phyloP scores from a whole-genome alignment of 1,284 basidiomycete species.

The Tilletia caries region DNA sequence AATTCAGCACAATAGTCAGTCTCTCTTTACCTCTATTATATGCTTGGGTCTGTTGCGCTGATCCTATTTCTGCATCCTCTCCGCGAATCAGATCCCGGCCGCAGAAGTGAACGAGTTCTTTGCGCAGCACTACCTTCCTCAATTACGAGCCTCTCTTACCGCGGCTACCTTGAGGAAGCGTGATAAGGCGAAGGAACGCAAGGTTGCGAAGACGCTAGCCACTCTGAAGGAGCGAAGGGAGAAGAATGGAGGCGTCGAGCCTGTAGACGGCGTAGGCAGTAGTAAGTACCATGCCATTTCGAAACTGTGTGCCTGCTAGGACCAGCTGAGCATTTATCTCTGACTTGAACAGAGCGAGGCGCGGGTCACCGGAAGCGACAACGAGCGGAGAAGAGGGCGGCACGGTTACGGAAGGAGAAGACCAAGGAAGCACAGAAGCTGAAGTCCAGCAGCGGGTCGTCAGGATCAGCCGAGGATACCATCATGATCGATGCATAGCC shows the following conservation, averaged over 20 bases:
- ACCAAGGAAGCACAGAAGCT: neutral
- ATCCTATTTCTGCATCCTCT: too few relatives aligned
- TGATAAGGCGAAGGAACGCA: slow-evolving; percentile 12
- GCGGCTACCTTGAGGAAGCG: slow-evolving; percentile 6
- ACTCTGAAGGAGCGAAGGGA: slow-evolving; percentile 1
- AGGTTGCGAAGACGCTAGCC: neutral
- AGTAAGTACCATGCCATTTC: neutral
- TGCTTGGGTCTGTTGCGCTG: too few relatives aligned
- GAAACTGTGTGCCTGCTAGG: neutral
- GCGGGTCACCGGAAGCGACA: neutral
- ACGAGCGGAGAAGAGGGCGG: slow-evolving; percentile 10
- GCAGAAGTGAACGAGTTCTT: slow-evolving; percentile 9
- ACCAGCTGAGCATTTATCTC: neutral
- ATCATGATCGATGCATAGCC: neutral
- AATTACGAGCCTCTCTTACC: neutral
- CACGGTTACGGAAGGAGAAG: slow-evolving; percentile 7
- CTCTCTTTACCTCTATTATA: neutral
- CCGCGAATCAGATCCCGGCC: neutral
- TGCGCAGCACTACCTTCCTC: neutral
- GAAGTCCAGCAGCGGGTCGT: too few relatives aligned
- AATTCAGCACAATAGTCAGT: slow-evolving; percentile 15
- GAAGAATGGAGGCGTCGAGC: slow-evolving; percentile 5
- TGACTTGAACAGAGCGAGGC: neutral
- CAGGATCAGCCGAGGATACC: too few relatives aligned
- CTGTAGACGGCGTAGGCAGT: slow-evolving; percentile 1